Evolutionary conservation across 2,329 filamentous ascomycete genomes (phyloP).

Genomic region (Lasiodiplodia sp.): DNA sequence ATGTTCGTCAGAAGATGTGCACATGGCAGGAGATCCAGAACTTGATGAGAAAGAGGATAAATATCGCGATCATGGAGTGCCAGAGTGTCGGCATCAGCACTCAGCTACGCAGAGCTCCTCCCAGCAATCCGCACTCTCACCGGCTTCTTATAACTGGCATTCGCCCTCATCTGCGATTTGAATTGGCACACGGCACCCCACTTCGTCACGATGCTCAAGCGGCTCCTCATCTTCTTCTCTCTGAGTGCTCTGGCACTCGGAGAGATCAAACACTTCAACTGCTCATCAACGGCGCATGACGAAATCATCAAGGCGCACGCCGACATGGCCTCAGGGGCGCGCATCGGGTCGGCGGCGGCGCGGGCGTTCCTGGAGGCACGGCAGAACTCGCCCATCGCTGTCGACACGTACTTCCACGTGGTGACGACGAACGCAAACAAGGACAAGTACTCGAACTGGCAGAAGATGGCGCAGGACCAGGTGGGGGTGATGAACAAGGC

Average conservation of each 20-base stretch:
- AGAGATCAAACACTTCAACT: slow-evolving; percentile 50
- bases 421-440: slow-evolving; percentile 48
- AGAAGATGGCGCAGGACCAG: slow-evolving; percentile 49
- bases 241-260: slow-evolving; percentile 36
- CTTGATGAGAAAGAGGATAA: slow-evolving; percentile 38
- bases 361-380: slow-evolving; percentile 37
- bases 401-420: slow-evolving; percentile 56
- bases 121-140: slow-evolving; percentile 9
- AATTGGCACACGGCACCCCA: slow-evolving; percentile 1
- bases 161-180: slow-evolving; percentile 1
- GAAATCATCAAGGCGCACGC: slow-evolving; percentile 50
- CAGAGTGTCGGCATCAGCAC: slow-evolving; percentile 26
- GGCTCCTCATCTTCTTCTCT: slow-evolving; percentile 45
- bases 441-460: slow-evolving; percentile 46
- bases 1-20: neutral
- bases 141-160: neutral
- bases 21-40: slow-evolving; percentile 41
- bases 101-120: slow-evolving; percentile 20
- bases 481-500: slow-evolving; percentile 49
- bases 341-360: slow-evolving; percentile 37
- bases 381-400: slow-evolving; percentile 42
- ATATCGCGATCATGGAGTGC: slow-evolving; percentile 35
- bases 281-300: slow-evolving; percentile 46
- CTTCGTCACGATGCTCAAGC: slow-evolving; percentile 36
- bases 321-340: slow-evolving; percentile 34